Conservation (phyloP, 192 early-diverging fungal species). For the Blastocladiella britannica region DNA sequence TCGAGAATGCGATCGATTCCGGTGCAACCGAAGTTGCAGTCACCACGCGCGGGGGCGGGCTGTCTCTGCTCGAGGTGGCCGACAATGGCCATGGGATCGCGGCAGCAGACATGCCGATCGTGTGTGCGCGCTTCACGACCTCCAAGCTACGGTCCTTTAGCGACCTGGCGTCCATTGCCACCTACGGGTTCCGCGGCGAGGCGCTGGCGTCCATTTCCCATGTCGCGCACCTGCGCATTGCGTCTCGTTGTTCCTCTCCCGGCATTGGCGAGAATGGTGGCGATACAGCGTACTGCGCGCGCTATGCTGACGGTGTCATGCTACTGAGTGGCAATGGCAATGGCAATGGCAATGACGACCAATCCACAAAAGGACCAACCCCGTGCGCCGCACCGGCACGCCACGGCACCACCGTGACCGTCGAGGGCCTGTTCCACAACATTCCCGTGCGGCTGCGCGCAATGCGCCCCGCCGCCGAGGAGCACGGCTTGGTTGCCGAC, state of each 20-base stretch:
- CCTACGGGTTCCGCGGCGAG: slow-evolving; percentile 93
- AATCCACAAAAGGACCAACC: slow-evolving; percentile 2
- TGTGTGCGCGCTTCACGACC: slow-evolving; percentile 90
- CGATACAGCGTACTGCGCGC: slow-evolving; percentile 59
- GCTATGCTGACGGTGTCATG: slow-evolving; percentile 72
- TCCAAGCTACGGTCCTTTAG: slow-evolving; percentile 72
- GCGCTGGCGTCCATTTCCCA: slow-evolving; percentile 91
- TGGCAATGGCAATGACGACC: slow-evolving; percentile 2
- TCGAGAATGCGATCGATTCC: slow-evolving; percentile 93
- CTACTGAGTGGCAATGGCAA: slow-evolving; percentile 67
- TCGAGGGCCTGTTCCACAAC: slow-evolving; percentile 92
- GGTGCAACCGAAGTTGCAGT: slow-evolving; percentile 68
- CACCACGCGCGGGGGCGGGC: slow-evolving; percentile 66
- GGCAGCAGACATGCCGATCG: slow-evolving; percentile 67
- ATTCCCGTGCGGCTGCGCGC: slow-evolving; percentile 66
- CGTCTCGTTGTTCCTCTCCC: slow-evolving; percentile 48
- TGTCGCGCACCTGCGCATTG: slow-evolving; percentile 77
- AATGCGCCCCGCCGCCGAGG: slow-evolving; percentile 61
- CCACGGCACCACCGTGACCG: slow-evolving; percentile 16
- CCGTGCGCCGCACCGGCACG: not conserved
- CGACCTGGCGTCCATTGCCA: slow-evolving; percentile 63
- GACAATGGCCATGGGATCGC: slow-evolving; percentile 87
- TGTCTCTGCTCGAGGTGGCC: slow-evolving; percentile 83
- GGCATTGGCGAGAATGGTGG: too few species aligned
- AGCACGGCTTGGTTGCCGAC: slow-evolving; percentile 77